Percentiles rank a stretch among this genome's conserved stretches.
phyloP scores from a whole-genome alignment of 306 rosid species.

The Abrus pulchellus region DNA sequence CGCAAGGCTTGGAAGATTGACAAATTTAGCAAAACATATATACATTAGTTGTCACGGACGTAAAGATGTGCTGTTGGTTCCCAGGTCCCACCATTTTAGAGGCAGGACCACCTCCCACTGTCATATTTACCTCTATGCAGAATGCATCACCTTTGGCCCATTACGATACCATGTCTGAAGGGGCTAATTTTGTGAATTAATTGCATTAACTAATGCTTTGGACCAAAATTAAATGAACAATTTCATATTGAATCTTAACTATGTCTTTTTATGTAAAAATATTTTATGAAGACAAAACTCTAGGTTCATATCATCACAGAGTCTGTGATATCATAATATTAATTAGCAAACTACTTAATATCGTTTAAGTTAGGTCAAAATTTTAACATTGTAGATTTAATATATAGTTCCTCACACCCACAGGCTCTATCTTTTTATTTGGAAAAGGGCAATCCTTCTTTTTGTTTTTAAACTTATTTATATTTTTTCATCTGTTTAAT shows the following conservation, averaged over 20 bases:
- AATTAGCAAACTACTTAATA: background rate
- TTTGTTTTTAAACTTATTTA: background rate
- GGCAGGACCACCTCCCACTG: conserved; percentile 10
- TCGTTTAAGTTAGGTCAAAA: background rate
- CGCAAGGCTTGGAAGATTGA: background rate
- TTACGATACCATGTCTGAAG: background rate
- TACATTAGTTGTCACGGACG: conserved; percentile 34
- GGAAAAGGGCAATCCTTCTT: background rate
- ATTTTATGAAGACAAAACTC: background rate
- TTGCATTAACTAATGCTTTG: background rate
- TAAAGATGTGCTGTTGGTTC: conserved; percentile 7
- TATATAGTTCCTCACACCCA: too few species aligned
- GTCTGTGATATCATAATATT: background rate
- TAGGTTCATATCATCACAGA: background rate
- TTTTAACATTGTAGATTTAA: background rate
- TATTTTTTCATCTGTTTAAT: conserved; percentile 3
- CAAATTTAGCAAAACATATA: conserved; percentile 39
- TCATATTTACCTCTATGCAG: background rate
- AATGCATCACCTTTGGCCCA: background rate
- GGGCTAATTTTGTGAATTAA: background rate
- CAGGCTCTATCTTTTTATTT: background rate
- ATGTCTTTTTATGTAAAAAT: background rate
- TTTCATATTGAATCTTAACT: background rate
- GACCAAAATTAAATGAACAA: background rate
- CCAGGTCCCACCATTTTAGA: background rate